Evolutionary conservation across 441 rosid genomes (phyloP).

Genomic region (Arabidopsis lyrata): DNA sequence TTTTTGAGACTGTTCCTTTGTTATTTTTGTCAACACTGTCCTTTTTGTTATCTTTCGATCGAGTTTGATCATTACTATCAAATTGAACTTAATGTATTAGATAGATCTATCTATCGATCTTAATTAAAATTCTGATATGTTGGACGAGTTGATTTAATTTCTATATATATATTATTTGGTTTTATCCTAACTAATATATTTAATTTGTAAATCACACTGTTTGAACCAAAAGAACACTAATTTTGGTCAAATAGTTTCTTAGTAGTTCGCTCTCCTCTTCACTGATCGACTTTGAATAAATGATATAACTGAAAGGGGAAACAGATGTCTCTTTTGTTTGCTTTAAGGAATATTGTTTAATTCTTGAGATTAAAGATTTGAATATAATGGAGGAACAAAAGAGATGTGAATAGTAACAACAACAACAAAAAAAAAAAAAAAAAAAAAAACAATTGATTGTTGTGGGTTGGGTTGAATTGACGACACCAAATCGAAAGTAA

Average conservation of each 20-base stretch:
- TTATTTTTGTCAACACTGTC: constrained; percentile 22
- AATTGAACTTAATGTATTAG: constrained; percentile 3
- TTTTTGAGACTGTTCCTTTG: constrained; percentile 36
- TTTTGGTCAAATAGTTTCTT: not conserved
- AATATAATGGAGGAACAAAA: not conserved
- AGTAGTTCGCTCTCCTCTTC: not conserved
- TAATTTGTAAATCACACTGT: not conserved
- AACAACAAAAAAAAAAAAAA: too few species aligned
- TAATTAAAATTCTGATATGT: not conserved
- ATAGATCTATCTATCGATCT: constrained; percentile 18
- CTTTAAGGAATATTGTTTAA: not conserved
- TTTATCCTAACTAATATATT: too few species aligned
- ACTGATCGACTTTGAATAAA: not conserved
- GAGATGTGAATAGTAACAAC: constrained; percentile 1
- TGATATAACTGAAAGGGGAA: not conserved
- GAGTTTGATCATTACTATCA: constrained; percentile 13
- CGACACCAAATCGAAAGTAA: constrained; percentile 5
- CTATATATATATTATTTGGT: too few species aligned
- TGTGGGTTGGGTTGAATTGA: constrained; percentile 18
- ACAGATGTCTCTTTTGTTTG: too few species aligned
- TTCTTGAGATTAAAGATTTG: not conserved
- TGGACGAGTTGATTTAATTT: constrained; percentile 22
- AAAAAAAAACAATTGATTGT: not conserved
- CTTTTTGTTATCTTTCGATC: constrained; percentile 28
- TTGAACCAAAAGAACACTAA: not conserved